Evolutionary conservation across 306 rosid species (phyloP).

Genomic region (Oemleria cerasiformis): DNA sequence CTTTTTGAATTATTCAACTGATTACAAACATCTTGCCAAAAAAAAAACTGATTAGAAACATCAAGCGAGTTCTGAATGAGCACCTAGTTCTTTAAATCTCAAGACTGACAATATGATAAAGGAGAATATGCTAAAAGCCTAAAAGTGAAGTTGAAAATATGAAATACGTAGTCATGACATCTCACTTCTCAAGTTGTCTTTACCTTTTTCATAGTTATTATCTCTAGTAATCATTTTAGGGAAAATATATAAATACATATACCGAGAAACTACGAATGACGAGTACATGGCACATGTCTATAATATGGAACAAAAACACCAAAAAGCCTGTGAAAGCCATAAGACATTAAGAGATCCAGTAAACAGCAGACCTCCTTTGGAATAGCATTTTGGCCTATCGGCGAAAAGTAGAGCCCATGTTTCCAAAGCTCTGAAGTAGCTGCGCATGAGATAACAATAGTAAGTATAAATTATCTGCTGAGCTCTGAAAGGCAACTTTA

Average conservation of each 20-base stretch:
- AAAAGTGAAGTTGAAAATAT: constrained; percentile 7
- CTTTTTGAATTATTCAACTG: not conserved
- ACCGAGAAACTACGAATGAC: not conserved
- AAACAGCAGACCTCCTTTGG: constrained; percentile 61
- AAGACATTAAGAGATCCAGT: not conserved
- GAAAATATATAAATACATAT: not conserved
- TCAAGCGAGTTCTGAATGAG: constrained; percentile 15
- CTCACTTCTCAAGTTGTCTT: not conserved
- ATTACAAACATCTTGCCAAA: not conserved
- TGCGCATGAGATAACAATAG: constrained; percentile 39
- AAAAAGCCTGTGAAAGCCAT: not conserved
- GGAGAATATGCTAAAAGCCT: not conserved
- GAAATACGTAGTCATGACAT: not conserved
- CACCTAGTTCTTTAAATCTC: not conserved
- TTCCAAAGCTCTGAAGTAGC: constrained; percentile 67
- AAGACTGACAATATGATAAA: not conserved
- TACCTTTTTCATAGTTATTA: not conserved
- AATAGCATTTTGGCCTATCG: constrained; percentile 46
- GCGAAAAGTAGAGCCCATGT: constrained; percentile 65
- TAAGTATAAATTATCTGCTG: not conserved
- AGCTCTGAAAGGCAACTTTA: not conserved
- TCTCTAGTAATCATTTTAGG: not conserved
- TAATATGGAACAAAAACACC: not conserved
- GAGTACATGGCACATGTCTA: not conserved
- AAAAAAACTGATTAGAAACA: constrained; percentile 3